A percentile compares a stretch with the other conserved stretches of the same genome.
Evolutionary conservation across 1,139 yeast species (phyloP).

Genomic region (Debaryomyces subglobosus): DNA sequence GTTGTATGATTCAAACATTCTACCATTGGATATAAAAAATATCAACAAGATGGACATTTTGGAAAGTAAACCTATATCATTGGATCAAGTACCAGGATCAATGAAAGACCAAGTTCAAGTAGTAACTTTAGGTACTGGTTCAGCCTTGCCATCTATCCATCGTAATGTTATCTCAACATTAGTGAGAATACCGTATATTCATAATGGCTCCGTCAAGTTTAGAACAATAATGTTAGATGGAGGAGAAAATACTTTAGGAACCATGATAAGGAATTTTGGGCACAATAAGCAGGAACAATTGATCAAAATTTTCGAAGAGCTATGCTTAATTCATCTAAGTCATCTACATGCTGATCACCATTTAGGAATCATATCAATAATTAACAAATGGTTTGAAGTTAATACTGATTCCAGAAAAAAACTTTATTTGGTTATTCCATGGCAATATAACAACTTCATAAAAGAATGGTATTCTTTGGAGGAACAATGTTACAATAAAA

Average conservation of each 20-base stretch:
- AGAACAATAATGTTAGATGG: slow-evolving; percentile 74
- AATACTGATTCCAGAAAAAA: slow-evolving; percentile 30
- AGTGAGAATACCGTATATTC: slow-evolving; percentile 62
- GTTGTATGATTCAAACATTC: slow-evolving; percentile 46
- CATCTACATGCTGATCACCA: slow-evolving; percentile 99
- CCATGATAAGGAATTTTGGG: slow-evolving; percentile 66
- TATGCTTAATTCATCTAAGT: slow-evolving; percentile 70
- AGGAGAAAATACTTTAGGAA: slow-evolving; percentile 89
- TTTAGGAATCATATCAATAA: slow-evolving; percentile 73
- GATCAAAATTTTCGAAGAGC: slow-evolving; percentile 49
- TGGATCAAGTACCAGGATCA: slow-evolving; percentile 18
- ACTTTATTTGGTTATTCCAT: slow-evolving; percentile 71
- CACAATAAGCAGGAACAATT: slow-evolving; percentile 38
- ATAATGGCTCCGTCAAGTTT: slow-evolving; percentile 26
- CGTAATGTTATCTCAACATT: slow-evolving; percentile 85
- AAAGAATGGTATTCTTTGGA: slow-evolving; percentile 73
- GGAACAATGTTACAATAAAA: slow-evolving; percentile 22
- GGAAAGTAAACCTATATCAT: slow-evolving; percentile 23
- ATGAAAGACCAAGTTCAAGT: slow-evolving; percentile 65
- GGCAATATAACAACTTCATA: slow-evolving; percentile 70
- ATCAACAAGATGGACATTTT: slow-evolving; percentile 22
- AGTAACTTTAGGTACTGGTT: slow-evolving; percentile 89
- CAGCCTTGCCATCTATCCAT: slow-evolving; percentile 83
- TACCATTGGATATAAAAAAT: slow-evolving; percentile 25
- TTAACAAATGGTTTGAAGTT: slow-evolving; percentile 65